These are phyloP conservation scores for Schrenkiella parvula DNA, from an alignment of 345 rosid genomes.

Conservation along the genomic window DNA sequence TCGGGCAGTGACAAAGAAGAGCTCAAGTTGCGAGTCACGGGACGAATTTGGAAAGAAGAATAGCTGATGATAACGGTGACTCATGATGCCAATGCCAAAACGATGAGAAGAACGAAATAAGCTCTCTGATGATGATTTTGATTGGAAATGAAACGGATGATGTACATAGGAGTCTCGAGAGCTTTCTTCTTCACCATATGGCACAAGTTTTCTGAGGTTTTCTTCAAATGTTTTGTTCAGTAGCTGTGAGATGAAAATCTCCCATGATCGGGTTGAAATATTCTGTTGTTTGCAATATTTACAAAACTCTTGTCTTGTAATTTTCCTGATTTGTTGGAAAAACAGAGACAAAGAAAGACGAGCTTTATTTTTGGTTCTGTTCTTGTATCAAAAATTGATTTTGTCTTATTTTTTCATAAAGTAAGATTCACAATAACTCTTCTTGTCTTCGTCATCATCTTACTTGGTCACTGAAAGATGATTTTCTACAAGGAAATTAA, in stretches of 20 bases:
- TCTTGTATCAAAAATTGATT: neutral
- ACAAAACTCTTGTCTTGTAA: constrained; percentile 16
- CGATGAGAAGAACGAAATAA: neutral
- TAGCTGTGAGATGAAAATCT: neutral
- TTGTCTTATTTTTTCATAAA: neutral
- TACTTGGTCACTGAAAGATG: neutral
- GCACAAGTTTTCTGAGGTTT: neutral
- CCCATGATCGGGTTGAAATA: neutral
- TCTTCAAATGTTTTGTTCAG: neutral
- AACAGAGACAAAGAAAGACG: neutral
- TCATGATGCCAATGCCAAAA: neutral
- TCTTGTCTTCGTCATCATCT: neutral
- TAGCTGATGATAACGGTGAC: constrained; percentile 7
- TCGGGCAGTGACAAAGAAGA: constrained; percentile 80
- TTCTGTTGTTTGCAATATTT: neutral
- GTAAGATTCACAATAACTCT: neutral
- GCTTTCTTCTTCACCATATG: constrained; percentile 4
- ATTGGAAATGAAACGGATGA: constrained; percentile 8
- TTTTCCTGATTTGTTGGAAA: constrained; percentile 13
- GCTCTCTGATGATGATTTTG: constrained; percentile 4
- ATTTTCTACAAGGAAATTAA: neutral
- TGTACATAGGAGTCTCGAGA: constrained; percentile 30
- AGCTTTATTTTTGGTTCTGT: neutral
- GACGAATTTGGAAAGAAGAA: constrained; percentile 88
- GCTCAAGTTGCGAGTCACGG: constrained; percentile 77